Evolutionary conservation across 1,284 basidiomycete genomes (phyloP).

Genomic region (Malassezia yamatoensis): DNA sequence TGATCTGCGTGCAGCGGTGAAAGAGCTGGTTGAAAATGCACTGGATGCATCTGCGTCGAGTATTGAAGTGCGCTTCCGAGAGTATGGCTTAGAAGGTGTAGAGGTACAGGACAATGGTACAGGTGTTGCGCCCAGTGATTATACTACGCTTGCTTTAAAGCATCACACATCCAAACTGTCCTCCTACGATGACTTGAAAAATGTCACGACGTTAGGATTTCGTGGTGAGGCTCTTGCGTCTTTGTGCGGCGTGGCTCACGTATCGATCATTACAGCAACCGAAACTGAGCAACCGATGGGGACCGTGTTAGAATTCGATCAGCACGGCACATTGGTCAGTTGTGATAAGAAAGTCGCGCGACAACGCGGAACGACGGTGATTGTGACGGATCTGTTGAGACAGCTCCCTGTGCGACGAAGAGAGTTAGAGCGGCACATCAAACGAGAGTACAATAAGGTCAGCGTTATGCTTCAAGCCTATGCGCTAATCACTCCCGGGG

Average conservation of each 20-base stretch:
- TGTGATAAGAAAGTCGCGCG: conserved; percentile 54
- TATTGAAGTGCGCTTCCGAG: conserved; percentile 80
- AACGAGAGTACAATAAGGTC: conserved; percentile 81
- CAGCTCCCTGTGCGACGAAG: conserved; percentile 81
- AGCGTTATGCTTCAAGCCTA: conserved; percentile 74
- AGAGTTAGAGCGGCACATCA: conserved; percentile 78
- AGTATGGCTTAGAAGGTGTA: conserved; percentile 72
- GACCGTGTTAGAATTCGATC: conserved; percentile 33
- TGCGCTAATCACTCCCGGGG: conserved; percentile 62
- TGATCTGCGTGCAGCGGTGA: conserved; percentile 81
- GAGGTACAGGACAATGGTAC: conserved; percentile 88
- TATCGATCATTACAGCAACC: conserved; percentile 40
- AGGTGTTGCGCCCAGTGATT: conserved; percentile 69
- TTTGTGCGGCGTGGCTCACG: conserved; percentile 71
- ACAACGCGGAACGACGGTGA: conserved; percentile 78
- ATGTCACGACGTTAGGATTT: conserved; percentile 81
- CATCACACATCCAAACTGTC: conserved; percentile 88
- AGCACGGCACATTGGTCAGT: conserved; percentile 26
- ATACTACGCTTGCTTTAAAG: conserved; percentile 70
- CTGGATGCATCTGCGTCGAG: conserved; percentile 80
- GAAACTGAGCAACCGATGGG: conserved; percentile 34
- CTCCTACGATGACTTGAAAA: conserved; percentile 63
- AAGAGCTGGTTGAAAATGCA: conserved; percentile 93
- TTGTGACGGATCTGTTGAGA: conserved; percentile 64
- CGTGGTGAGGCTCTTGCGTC: conserved; percentile 90